Base-by-base conservation (phyloP, 495 filamentous ascomycete species). In the Neurospora intermedia region DNA sequence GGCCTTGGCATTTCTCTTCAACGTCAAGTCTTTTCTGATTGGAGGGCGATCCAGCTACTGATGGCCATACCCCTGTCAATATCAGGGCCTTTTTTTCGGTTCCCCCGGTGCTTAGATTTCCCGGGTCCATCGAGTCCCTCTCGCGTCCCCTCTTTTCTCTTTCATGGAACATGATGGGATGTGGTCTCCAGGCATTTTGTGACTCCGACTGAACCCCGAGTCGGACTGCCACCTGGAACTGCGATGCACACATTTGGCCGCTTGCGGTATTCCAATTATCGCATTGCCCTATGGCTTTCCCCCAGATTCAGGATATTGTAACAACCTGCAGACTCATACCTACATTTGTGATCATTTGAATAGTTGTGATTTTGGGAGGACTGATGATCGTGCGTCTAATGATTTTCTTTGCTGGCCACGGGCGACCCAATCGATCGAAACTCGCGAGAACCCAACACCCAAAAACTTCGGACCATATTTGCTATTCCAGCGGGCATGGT, bases 1-100 rank as follows among this genome's bases (percentile, higher is more conserved):
- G 48, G 69, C 74, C 73, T 74, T 74, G 70, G 70, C 73, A 70
- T 69, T 43, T 45, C 35, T 31, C 71, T 76, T 48, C 72, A 78
- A 77, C 78, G 77, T 74, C 74, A 74, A 73, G 69, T 73, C 69
- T 16, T 72, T n/a, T 6, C 11, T 76, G 42, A 81, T 81, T 81
- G 79, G 80, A 48, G 10, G 69, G 6, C 35, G 43, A 70, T 62
- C 71, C 71, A 71, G 69, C 62, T 59, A 42, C 35, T 54, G 71
- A 54, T 74, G 74, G 39, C 2, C 43, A 39, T 54, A 31, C 59
- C 70, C 66, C 66, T 54, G 72, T 69, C 74, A 59, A 77, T 81
- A 77, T 80, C 78, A 80, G 73, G 76, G 6, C 27, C 48, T 31
- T 59, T 59, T 23, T 59, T 59, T 59, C 46, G 20, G 46, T 62